These are phyloP conservation scores for Penicillium atrosanguineum DNA, from an alignment of 495 filamentous ascomycete species.

Conservation along the genomic window DNA sequence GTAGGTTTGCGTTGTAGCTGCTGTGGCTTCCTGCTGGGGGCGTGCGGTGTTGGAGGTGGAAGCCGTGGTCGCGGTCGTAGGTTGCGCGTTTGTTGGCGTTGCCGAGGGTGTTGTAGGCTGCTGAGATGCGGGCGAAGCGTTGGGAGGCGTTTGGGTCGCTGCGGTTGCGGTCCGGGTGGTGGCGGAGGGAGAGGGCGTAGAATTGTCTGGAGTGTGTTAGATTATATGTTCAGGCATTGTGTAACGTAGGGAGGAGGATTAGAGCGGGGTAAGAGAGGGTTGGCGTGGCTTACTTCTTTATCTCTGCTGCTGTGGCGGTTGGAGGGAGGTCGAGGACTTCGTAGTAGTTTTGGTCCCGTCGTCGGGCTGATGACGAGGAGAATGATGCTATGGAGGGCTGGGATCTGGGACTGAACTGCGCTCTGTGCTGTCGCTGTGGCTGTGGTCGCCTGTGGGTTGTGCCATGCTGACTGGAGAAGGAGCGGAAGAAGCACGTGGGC, in stretches of 20 bases:
- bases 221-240: background rate
- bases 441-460: conserved; percentile 9
- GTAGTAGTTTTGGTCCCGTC: conserved; percentile 63
- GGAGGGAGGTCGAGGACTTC: conserved; percentile 72
- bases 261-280: background rate
- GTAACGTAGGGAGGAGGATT: conserved; percentile 4
- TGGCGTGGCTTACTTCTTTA: conserved; percentile 67
- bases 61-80: conserved; percentile 71
- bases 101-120: conserved; percentile 80
- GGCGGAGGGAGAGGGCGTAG: conserved; percentile 84
- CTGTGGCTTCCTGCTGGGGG: conserved; percentile 46
- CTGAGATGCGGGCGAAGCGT: conserved; percentile 81
- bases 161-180: conserved; percentile 93
- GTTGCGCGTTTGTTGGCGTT: conserved; percentile 65
- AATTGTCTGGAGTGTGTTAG: conserved; percentile 54
- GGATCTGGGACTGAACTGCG: background rate
- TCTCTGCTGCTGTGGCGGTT: conserved; percentile 67
- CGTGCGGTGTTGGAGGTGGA: conserved; percentile 29
- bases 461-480: conserved; percentile 4
- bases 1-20: conserved; percentile 38
- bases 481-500: conserved; percentile 1
- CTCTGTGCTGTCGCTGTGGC: background rate
- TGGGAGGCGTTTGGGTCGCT: conserved; percentile 65
- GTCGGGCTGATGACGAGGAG: conserved; percentile 39
- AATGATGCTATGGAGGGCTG: conserved; percentile 24